Conservation (phyloP, 306 rosid species). For the Ziziphus jujuba region DNA sequence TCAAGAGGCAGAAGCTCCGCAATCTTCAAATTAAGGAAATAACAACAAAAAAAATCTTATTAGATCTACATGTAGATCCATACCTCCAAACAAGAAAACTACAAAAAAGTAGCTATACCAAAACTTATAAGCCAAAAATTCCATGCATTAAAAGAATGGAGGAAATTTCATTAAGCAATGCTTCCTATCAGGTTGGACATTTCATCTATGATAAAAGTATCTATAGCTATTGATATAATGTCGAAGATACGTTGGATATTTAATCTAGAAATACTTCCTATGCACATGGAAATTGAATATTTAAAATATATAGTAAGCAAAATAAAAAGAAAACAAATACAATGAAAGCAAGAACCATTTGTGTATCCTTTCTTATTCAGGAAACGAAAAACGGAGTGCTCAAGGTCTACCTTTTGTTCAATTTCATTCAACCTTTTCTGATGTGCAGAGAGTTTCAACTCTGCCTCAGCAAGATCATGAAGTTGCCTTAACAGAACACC, state of each 20-base stretch:
- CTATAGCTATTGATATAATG: too few species aligned
- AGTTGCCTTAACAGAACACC: conserved; percentile 84
- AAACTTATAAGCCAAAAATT: neutral
- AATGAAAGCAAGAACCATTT: too few species aligned
- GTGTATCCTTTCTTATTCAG: neutral
- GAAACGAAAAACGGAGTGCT: neutral
- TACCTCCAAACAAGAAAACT: neutral
- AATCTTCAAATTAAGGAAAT: conserved; percentile 55
- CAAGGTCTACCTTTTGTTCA: conserved; percentile 63
- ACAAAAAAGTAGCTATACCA: too few species aligned
- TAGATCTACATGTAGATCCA: neutral
- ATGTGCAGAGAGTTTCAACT: conserved; percentile 58
- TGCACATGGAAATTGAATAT: too few species aligned
- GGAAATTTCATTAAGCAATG: too few species aligned
- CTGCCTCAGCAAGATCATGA: conserved; percentile 77
- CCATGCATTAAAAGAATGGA: too few species aligned
- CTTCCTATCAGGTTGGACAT: too few species aligned
- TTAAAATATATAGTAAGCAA: too few species aligned
- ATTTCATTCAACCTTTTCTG: conserved; percentile 65
- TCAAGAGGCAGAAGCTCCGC: conserved; percentile 73
- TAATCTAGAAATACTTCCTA: too few species aligned
- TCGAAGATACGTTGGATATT: too few species aligned
- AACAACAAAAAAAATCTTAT: conserved; percentile 1
- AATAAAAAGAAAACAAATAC: too few species aligned
- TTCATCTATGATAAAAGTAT: too few species aligned